These are phyloP conservation scores for Purpureocillium takamizusanense DNA, from an alignment of 2,329 filamentous ascomycete species.

Conservation along the genomic window DNA sequence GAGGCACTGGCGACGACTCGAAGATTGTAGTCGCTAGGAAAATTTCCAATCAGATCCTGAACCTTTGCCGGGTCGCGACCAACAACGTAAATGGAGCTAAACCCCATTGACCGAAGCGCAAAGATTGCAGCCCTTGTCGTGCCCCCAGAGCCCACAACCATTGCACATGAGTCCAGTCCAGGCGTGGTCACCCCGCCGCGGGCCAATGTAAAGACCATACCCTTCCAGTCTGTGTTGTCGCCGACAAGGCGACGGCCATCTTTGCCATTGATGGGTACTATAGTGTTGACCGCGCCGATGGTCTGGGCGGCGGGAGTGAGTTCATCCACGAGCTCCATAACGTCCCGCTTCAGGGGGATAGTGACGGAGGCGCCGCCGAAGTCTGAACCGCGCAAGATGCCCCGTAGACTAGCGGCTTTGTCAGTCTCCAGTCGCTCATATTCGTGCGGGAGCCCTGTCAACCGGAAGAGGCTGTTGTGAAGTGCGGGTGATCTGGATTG, in stretches of 20 bases:
- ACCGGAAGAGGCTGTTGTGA: constrained; percentile 76
- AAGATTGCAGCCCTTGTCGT: constrained; percentile 89
- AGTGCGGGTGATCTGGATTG: constrained; percentile 79
- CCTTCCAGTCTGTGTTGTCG: constrained; percentile 93
- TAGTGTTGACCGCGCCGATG: constrained; percentile 93
- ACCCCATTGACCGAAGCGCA: constrained; percentile 74
- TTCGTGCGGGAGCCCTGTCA: constrained; percentile 73
- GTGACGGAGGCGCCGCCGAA: constrained; percentile 95
- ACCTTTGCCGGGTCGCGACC: constrained; percentile 68
- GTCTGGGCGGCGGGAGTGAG: constrained; percentile 68
- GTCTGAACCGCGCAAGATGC: constrained; percentile 57
- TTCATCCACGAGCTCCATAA: constrained; percentile 73
- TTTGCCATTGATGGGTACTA: constrained; percentile 50
- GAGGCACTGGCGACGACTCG: constrained; percentile 45
- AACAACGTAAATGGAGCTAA: constrained; percentile 77
- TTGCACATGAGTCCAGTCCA: constrained; percentile 39
- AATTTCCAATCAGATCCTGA: constrained; percentile 56
- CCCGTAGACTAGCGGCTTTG: constrained; percentile 47
- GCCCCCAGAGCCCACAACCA: constrained; percentile 86
- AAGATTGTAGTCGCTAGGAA: constrained; percentile 66
- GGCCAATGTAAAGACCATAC: constrained; percentile 74
- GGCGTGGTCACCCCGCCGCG: constrained; percentile 50
- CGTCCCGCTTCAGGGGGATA: constrained; percentile 86
- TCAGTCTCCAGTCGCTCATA: constrained; percentile 73
- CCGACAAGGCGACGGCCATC: constrained; percentile 55